These are phyloP conservation scores for Patellifolia procumbens DNA, from an alignment of 179 eudicot species.

Conservation along the genomic window DNA sequence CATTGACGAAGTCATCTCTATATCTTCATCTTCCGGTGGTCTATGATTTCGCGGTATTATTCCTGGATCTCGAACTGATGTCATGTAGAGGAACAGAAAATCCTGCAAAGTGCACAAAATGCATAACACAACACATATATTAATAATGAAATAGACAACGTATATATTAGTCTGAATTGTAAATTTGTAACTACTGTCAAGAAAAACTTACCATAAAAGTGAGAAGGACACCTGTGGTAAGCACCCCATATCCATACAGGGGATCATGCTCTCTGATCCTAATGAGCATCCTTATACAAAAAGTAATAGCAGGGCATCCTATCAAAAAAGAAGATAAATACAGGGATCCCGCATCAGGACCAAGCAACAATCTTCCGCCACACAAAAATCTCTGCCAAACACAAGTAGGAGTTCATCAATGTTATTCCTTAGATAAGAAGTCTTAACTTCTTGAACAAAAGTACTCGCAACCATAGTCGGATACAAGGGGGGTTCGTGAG, in stretches of 20 bases:
- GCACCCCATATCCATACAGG: conserved; percentile 46
- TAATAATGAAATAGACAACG: background rate
- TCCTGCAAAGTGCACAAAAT: conserved; percentile 39
- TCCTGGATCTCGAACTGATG: conserved; percentile 91
- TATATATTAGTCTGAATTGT: background rate
- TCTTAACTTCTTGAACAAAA: background rate
- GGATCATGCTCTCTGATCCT: conserved; percentile 43
- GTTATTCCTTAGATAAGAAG: background rate
- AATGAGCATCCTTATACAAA: conserved; percentile 55
- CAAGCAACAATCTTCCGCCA: conserved; percentile 83
- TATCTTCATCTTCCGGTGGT: conserved; percentile 59
- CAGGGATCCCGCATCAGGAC: conserved; percentile 71
- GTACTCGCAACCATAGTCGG: background rate
- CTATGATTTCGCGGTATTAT: conserved; percentile 67
- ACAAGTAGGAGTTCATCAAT: conserved; percentile 25
- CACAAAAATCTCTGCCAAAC: conserved; percentile 65
- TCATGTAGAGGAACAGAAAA: conserved; percentile 66
- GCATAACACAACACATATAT: background rate
- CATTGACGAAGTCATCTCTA: conserved; percentile 50
- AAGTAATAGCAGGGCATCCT: conserved; percentile 64
- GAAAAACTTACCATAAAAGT: conserved; percentile 50
- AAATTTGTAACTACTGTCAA: background rate
- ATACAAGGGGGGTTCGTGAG: no score
- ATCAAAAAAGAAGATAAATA: conserved; percentile 57
- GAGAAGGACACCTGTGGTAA: conserved; percentile 52